Evolutionary conservation across 169 alveolate genomes (phyloP), one percentile per base, ranked within the genome.

Genomic region (Cystoisospora suis): DNA sequence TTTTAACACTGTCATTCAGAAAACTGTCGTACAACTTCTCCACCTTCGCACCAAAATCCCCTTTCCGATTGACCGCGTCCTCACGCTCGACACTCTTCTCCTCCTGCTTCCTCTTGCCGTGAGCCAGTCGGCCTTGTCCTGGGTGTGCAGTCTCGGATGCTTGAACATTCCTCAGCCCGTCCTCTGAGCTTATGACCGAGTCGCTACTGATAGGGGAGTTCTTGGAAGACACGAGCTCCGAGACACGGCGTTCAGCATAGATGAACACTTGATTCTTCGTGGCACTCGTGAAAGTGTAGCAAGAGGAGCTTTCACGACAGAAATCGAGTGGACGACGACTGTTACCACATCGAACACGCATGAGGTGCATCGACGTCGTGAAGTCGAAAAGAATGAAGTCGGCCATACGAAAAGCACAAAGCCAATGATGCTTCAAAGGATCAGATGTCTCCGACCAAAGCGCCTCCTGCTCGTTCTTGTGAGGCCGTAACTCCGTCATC

Each of bases 301-400:
- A 12, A 5, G n/a, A 12, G 36, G 77, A 6, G 77, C 34, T 6
- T 20, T 65, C 77, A 44, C 77, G 77, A 44, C 34, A 44, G 77
- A 65, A 65, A n/a, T 65, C 77, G 36, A 65, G 77, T 4, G 77
- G 77, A 5, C 77, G 77, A 44, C 77, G 77, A n/a, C 77, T 65
- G 77, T 65, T 65, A 20, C 77, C 77, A n/a, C 77, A 65, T n/a
- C 77, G 36, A 36, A 65, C 77, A n/a, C 40, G 77, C 77, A 65
- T 65, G 45, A 65, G 44, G 27, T 65, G 45, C 77, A 65, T 65
- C 36, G 77, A 65, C 12, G 77, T 65, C 40, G 45, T 12, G 20
- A 65, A 65, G 42, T 65, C 77, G 15, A 65, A 65, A 23, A 65
- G 77, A 3, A 65, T 44, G 40, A 65, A 65, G 42, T 65, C 77